Percentiles rank a stretch among this genome's conserved stretches.
These are phyloP conservation scores for Rhodotorula mucilaginosa DNA, from an alignment of 1,284 basidiomycete species.

Conservation along the genomic window DNA sequence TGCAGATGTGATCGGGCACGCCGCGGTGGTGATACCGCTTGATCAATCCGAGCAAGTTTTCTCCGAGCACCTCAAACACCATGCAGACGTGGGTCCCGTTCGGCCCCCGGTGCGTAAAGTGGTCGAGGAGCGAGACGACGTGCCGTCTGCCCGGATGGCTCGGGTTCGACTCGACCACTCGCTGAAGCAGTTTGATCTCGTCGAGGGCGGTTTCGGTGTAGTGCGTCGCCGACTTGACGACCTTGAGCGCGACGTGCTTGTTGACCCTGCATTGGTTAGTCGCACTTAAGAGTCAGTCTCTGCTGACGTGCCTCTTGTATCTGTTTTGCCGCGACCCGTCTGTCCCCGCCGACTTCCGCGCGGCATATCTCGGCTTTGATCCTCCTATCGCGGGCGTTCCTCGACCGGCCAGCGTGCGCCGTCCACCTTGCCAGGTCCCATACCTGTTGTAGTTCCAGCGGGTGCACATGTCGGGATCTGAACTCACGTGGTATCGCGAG, in stretches of 20 bases:
- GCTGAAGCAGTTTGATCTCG: conserved; percentile 96
- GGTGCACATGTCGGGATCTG: background rate
- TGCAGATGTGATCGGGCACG: conserved; percentile 88
- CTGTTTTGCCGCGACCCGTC: too few species aligned
- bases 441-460: too few species aligned
- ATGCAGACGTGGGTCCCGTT: conserved; percentile 98
- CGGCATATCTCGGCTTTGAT: background rate
- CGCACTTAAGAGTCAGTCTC: background rate
- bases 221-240: conserved; percentile 94
- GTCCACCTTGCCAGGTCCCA: too few species aligned
- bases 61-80: conserved; percentile 98
- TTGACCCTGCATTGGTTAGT: conserved; percentile 50
- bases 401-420: too few species aligned
- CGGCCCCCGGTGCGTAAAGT: conserved; percentile 93
- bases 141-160: conserved; percentile 73
- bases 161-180: conserved; percentile 78
- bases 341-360: background rate
- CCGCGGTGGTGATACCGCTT: conserved; percentile 92
- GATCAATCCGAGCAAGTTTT: conserved; percentile 96
- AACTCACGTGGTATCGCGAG: conserved; percentile 22
- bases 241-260: conserved; percentile 96
- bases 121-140: conserved; percentile 94
- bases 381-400: background rate
- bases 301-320: background rate
- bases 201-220: conserved; percentile 98